These are phyloP conservation scores for Typha latifolia DNA, from an alignment of 176 grass and related monocot genomes.

Conservation along the genomic window DNA sequence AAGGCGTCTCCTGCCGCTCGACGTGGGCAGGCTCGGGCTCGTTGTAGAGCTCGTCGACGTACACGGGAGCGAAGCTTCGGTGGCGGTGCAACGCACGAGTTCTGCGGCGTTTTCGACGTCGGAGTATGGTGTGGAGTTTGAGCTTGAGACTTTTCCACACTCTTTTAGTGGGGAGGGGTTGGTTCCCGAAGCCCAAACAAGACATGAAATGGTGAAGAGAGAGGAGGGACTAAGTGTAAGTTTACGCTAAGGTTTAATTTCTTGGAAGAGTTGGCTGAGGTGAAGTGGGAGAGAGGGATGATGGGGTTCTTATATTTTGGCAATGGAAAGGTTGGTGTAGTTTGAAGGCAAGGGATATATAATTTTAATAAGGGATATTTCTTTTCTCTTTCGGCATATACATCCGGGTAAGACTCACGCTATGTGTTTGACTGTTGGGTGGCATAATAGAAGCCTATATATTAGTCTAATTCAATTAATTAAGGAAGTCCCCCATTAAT, in stretches of 20 bases:
- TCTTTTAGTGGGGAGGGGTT: constrained; percentile 12
- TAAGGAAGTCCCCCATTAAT: too few species aligned
- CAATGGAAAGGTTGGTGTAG: not conserved
- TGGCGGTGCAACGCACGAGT: constrained; percentile 1
- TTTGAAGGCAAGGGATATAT: constrained; percentile 2
- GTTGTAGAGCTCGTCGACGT: constrained; percentile 56
- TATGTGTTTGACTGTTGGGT: constrained; percentile 20
- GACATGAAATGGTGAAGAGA: constrained; percentile 27
- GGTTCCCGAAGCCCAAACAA: constrained; percentile 24
- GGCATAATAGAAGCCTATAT: not conserved
- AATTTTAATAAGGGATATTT: constrained; percentile 1
- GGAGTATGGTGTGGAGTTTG: constrained; percentile 2
- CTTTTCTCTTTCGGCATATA: constrained; percentile 32
- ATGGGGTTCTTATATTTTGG: not conserved
- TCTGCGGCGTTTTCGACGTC: not conserved
- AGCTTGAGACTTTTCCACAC: constrained; percentile 18
- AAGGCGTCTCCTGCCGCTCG: not conserved
- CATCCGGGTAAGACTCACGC: constrained; percentile 41
- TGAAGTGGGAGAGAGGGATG: not conserved
- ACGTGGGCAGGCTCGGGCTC: not conserved
- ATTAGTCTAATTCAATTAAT: not conserved
- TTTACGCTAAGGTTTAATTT: not conserved
- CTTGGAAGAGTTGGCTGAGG: not conserved
- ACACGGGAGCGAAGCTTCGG: constrained; percentile 31
- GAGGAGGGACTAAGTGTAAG: not conserved